phyloP scores from a whole-genome alignment of 2,329 filamentous ascomycete species.

The Aspergillus fijiensis region DNA sequence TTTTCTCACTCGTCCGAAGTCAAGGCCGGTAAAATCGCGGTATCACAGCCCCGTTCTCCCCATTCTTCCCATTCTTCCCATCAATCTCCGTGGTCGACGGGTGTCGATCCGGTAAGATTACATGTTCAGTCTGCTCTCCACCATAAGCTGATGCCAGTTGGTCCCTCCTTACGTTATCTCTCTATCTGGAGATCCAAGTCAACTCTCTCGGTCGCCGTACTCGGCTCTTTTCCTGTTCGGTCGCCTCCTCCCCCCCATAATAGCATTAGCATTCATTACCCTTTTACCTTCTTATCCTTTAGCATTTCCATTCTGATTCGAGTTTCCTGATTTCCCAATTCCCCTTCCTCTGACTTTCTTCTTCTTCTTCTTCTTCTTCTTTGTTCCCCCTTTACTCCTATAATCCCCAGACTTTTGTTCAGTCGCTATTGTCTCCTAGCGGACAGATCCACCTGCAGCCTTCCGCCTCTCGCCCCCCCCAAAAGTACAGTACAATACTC shows the following conservation, averaged over 20 bases:
- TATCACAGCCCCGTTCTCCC: background rate
- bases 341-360: slow-evolving; percentile 1
- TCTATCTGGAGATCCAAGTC: slow-evolving; percentile 17
- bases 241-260: background rate
- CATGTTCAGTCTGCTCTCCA: slow-evolving; percentile 2
- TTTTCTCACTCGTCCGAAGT: background rate
- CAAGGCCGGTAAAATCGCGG: slow-evolving; percentile 1
- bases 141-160: slow-evolving; percentile 13
- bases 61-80: background rate
- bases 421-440: background rate
- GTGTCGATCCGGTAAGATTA: slow-evolving; percentile 6
- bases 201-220: slow-evolving; percentile 18
- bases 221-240: slow-evolving; percentile 16
- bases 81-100: background rate
- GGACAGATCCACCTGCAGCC: background rate
- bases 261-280: background rate
- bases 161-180: slow-evolving; percentile 23
- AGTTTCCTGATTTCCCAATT: background rate
- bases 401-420: slow-evolving; percentile 4
- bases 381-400: background rate
- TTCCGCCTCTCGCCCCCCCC: background rate
- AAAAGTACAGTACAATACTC: background rate
- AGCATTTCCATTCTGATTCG: slow-evolving; percentile 1
- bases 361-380: background rate
- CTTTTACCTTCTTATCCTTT: background rate